Evolutionary conservation across 257 asterid species (phyloP).

Genomic region (Solanum raphanifolium): DNA sequence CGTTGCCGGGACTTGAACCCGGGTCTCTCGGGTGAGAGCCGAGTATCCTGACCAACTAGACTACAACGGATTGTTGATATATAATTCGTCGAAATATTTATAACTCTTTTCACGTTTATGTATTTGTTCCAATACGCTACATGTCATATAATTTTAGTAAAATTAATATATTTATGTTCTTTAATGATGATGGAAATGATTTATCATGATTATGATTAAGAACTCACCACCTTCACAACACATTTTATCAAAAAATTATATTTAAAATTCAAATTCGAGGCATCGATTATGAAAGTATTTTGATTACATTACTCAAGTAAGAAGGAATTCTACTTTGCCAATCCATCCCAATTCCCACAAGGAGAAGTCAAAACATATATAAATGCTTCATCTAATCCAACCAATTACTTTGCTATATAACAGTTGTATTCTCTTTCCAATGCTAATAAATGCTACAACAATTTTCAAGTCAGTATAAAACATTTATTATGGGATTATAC

Average conservation of each 20-base stretch:
- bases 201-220: background rate
- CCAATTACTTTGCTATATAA: background rate
- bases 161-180: too few relatives aligned
- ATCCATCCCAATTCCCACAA: background rate
- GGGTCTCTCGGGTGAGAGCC: slow-evolving; percentile 99
- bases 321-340: background rate
- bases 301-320: too few relatives aligned
- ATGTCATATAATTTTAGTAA: background rate
- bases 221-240: background rate
- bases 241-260: too few relatives aligned
- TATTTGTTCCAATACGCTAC: background rate
- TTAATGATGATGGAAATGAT: background rate
- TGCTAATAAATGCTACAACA: background rate
- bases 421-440: background rate
- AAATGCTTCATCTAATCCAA: background rate
- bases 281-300: too few relatives aligned
- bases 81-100: rapidly evolving
- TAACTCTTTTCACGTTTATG: too few relatives aligned
- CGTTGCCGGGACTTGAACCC: slow-evolving; percentile 94
- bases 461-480: background rate
- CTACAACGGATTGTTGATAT: slow-evolving; percentile 52
- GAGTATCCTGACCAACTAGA: slow-evolving; percentile 99
- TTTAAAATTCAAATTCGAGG: too few relatives aligned
- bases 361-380: background rate
- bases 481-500: background rate